Evolutionary conservation across 2,329 filamentous ascomycete genomes (phyloP), one percentile per base, ranked within the genome.

Genomic region (Cordyceps javanica): DNA sequence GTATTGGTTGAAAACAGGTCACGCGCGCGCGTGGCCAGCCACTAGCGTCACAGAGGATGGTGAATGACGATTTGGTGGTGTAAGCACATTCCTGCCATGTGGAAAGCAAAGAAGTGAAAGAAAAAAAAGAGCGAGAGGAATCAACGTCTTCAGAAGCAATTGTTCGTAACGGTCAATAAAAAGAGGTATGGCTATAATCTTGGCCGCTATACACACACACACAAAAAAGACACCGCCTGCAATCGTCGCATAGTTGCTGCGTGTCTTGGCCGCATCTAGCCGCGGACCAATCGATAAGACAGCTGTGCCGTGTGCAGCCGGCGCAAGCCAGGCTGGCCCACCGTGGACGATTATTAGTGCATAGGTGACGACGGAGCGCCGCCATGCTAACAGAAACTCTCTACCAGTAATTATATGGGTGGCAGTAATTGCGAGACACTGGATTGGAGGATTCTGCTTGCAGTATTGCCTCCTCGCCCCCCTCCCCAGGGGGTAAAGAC

Each of bases 251-350:
- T 25, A 4, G 21, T 16, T 19, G 4, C 4, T 23, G 7, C 34
- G 3, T 14, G 5, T 39, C 54, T 41, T 56, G 16, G 30, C 54
- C 54, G 54, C 26, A 41, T 34, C 44, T 56, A 49, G 44, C 54
- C 44, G 44, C 34, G 8, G 10, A n/a, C 13, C 54, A 55, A 63
- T 63, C 60, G 60, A 66, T 61, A 62, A 64, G 58, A 11, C 2
- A n/a, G 46, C 60, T 65, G 58, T 66, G 66, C 67, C 67, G 67
- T 60, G 45, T 58, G 60, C 64, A 69, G 61, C 67, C 67, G 65
- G 61, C 60, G 64, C 58, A 59, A 59, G 50, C 50, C 59, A 41
- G 42, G n/a, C 16, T 19, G 28, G 28, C 39, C 36, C 54, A 54
- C 28, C 14, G n/a, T n/a, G n/a, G n/a, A n/a, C n/a, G n/a, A n/a